Evolutionary conservation across 2,329 filamentous ascomycete species (phyloP), one percentile per base, ranked within the genome.

Genomic region (Colletotrichum falcatum): DNA sequence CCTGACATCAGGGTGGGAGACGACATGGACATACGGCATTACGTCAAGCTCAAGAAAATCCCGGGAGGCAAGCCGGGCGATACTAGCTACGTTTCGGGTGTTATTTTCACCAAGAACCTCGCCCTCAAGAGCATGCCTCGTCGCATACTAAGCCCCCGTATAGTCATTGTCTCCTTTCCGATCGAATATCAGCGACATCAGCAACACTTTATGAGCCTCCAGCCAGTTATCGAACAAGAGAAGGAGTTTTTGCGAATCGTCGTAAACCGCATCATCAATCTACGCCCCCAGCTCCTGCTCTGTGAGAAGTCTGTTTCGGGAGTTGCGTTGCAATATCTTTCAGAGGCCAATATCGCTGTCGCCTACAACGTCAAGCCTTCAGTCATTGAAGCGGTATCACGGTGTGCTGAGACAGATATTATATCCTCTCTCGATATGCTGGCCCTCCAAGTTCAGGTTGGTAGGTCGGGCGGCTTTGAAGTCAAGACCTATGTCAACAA

Each of bases 51-150:
- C 37, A 99, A 99, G 79, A 97, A 97, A 78, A 96, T 99, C 16
- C 93, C 95, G 0, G 95, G 96, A 20, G 95, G 95, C 20, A 92
- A 89, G 73, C 95, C 95, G 23, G 91, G 93, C 30, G 95, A 99
- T 80, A 98, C 95, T 8, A 91, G 92, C n/a, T 99, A 99, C 79
- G 92, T 98, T 20, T 97, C 96, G 12, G 97, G 96, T 0, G 91
- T 99, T 11, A 95, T 99, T 1, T 99, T 99, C 79, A 96, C 94
- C 16, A 99, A 99, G 79, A 99, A 99, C 73, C 84, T 99, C 61
- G 96, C 97, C 0, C 83, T 98, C 62, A 99, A 99, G 79, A 97
- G 92, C 80, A 99, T 99, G 96, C 91, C 93, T 23, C 89, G 96
- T 67, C 93, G 90, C 73, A 96, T 98, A 72, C 81, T 87, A 16